Evolutionary conservation across 495 filamentous ascomycete genomes (phyloP).

Genomic region (Usnea hakonensis): DNA sequence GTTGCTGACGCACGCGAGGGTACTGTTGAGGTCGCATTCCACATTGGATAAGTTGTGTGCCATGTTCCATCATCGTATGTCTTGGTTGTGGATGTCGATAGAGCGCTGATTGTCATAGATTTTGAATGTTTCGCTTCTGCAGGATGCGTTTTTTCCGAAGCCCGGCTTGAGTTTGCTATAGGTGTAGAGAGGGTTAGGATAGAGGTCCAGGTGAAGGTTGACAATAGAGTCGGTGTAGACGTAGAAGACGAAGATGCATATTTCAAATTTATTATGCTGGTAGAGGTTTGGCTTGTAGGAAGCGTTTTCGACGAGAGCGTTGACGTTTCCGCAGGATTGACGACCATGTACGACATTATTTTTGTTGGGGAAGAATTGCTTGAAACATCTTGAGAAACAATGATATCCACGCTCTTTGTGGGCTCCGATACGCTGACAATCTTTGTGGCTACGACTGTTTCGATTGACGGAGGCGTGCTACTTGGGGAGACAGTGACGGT

Average conservation of each 20-base stretch:
- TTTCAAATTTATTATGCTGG: slow-evolving; percentile 28
- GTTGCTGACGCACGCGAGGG: slow-evolving; percentile 8
- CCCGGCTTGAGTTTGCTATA: background rate
- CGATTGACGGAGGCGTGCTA: slow-evolving; percentile 15
- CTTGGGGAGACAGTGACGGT: slow-evolving; percentile 25
- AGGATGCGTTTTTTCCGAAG: background rate
- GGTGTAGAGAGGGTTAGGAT: background rate
- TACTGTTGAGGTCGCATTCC: slow-evolving; percentile 19
- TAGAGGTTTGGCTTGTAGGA: slow-evolving; percentile 1
- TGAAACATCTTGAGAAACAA: background rate
- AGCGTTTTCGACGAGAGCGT: background rate
- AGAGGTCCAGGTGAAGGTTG: slow-evolving; percentile 6
- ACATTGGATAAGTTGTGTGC: slow-evolving; percentile 18
- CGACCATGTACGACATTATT: background rate
- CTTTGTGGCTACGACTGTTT: slow-evolving; percentile 20
- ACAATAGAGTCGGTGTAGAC: slow-evolving; percentile 20
- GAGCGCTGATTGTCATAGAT: background rate
- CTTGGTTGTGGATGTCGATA: slow-evolving; percentile 10
- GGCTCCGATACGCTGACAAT: slow-evolving; percentile 7
- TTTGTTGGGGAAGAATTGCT: background rate
- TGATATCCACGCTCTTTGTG: slow-evolving; percentile 15
- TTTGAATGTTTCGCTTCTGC: background rate
- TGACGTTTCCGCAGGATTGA: slow-evolving; percentile 9
- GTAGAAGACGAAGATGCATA: slow-evolving; percentile 49
- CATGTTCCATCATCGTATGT: slow-evolving; percentile 21